Evolutionary conservation across 768 basidiomycete species (phyloP).

Genomic region (Leccinellum albellum): DNA sequence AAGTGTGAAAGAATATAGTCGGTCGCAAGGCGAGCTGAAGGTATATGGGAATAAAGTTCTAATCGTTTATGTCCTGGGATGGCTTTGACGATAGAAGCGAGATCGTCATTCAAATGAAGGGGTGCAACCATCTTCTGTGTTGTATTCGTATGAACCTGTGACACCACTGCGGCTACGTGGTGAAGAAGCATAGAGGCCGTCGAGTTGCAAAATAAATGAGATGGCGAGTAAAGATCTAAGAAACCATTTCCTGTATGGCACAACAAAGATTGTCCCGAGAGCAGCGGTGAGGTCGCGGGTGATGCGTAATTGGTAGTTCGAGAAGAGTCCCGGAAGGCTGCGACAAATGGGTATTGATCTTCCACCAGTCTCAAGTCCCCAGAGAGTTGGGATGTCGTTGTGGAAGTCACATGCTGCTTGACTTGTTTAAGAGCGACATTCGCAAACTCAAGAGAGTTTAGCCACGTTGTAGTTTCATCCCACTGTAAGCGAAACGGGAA

Average conservation of each 20-base stretch:
- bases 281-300: background rate
- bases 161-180: constrained; percentile 13
- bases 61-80: constrained; percentile 7
- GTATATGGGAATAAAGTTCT: constrained; percentile 15
- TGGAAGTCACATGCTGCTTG: background rate
- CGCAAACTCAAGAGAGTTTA: constrained; percentile 8
- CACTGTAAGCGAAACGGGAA: constrained; percentile 15
- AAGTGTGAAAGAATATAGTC: constrained; percentile 23
- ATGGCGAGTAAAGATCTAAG: constrained; percentile 15
- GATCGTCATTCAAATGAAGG: constrained; percentile 7
- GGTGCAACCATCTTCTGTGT: constrained; percentile 7
- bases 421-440: constrained; percentile 3
- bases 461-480: constrained; percentile 18
- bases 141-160: constrained; percentile 1
- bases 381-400: background rate
- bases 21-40: constrained; percentile 18
- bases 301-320: background rate
- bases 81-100: constrained; percentile 18
- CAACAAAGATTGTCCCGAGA: constrained; percentile 7
- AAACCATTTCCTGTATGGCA: constrained; percentile 3
- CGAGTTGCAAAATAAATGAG: constrained; percentile 11
- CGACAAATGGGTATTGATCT: constrained; percentile 10
- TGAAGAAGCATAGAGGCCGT: constrained; percentile 14
- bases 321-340: constrained; percentile 14
- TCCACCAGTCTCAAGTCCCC: background rate